Conservation (phyloP, 257 asterid species). For the Solanum dulcamara region DNA sequence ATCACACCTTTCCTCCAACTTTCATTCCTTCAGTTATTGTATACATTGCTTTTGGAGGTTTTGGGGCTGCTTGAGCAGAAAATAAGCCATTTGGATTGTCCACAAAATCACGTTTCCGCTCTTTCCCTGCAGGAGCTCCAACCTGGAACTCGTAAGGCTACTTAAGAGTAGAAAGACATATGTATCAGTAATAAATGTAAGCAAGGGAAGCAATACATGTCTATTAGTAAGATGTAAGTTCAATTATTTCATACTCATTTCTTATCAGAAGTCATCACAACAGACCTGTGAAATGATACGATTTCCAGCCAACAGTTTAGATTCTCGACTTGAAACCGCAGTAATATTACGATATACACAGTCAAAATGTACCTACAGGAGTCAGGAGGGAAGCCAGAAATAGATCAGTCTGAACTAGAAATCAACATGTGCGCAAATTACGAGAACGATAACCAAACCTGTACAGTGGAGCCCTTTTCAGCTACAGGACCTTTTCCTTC, state of each 20-base stretch:
- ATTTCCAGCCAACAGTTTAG: conserved; percentile 91
- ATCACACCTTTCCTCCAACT: conserved; percentile 95
- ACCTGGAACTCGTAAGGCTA: conserved; percentile 95
- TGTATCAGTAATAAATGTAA: conserved; percentile 12
- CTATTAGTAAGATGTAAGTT: neutral
- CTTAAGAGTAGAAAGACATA: conserved; percentile 17
- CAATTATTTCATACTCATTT: neutral
- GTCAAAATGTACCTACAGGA: conserved; percentile 76
- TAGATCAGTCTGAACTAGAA: neutral
- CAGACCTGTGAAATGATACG: conserved; percentile 82
- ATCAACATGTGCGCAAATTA: neutral
- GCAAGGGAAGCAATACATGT: neutral
- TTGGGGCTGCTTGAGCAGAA: conserved; percentile 96
- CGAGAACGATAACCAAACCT: conserved; percentile 27
- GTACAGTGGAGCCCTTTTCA: conserved; percentile 66
- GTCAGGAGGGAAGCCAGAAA: neutral
- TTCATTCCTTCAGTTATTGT: conserved; percentile 82
- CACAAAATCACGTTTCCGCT: conserved; percentile 88
- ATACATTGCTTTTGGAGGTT: conserved; percentile 93
- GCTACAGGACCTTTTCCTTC: conserved; percentile 88
- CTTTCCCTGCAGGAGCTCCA: conserved; percentile 86
- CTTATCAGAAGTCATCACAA: neutral
- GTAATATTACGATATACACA: conserved; percentile 87
- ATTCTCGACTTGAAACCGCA: conserved; percentile 90
- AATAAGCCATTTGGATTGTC: conserved; percentile 88